Base-by-base conservation (phyloP, 1,284 basidiomycete genomes). In the Ganoderma resinaceum region DNA sequence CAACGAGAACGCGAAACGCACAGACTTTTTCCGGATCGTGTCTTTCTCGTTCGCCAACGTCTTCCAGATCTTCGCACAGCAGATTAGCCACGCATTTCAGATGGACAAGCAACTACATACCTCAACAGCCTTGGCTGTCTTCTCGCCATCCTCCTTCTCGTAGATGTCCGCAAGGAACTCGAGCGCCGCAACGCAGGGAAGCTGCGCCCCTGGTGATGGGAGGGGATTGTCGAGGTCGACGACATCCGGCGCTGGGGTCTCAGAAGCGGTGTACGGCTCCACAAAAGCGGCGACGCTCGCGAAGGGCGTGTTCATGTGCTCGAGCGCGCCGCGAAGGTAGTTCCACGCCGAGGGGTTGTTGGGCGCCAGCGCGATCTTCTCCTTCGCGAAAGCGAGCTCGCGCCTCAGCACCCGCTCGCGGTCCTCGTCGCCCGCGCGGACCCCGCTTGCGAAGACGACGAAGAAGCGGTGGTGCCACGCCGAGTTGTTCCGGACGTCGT, bases 401-500 rank as follows among this genome's bases (percentile, higher is more conserved):
- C 90, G 80, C 73, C 85, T 86, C 38, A 91, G 75, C 9, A 91
- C 80, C 42, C 82, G 85, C 65, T 84, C 86, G 64, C 86, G 80
- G 74, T 90, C 88, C 72, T 87, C 85, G 70, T 91, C 90, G 3
- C 85, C 87, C 67, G 82, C 78, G 74, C 85, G 81, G 73, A 84
- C 83, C 3, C 90, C 93, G 63, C 88, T 86, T 63, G 89, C 88
- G 74, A 95, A 96, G n/a, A 92, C 86, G 63, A 96, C 87, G 78
- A 97, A 99, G 86, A 96, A 99, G 31, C 97, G 90, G 84, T 99
- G 98, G 78, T 97, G 95, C 97, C 97, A 99, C 18, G 95, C 98
- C 53, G 95, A 97, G 78, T 99, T 99, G 80, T 99, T 99, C 75
- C 97, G 82, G 46, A 97, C 85, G 79, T 99, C 97, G 29, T 86